Evolutionary conservation across 1,284 basidiomycete genomes (phyloP).

Genomic region (Rhodotorula sp.): DNA sequence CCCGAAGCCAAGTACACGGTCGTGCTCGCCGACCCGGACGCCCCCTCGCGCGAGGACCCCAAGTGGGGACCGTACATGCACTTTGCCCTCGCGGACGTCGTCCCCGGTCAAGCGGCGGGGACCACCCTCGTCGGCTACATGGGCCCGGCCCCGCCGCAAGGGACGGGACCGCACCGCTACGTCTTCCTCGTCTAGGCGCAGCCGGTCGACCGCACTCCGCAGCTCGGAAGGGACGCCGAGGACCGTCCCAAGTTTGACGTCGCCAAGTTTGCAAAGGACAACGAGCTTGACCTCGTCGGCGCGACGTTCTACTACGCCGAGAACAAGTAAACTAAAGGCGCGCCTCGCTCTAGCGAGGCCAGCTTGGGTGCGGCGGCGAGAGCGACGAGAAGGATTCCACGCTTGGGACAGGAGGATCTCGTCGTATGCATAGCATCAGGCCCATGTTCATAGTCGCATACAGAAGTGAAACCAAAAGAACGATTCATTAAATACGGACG

Average conservation of each 20-base stretch:
- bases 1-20: conserved; percentile 8
- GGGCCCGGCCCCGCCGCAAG: conserved; percentile 10
- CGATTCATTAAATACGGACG: no score
- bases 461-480: no score
- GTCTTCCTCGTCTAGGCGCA: conserved; percentile 4
- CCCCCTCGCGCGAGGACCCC: background rate
- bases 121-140: conserved; percentile 4
- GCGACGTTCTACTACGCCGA: conserved; percentile 8
- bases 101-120: conserved; percentile 2
- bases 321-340: conserved; percentile 2
- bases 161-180: conserved; percentile 16
- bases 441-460: no score
- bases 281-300: conserved; percentile 11
- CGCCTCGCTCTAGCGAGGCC: background rate
- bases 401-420: no score
- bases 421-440: no score
- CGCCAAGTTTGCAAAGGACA: conserved; percentile 1
- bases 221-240: conserved; percentile 1
- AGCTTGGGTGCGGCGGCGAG: background rate
- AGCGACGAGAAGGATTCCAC: no score
- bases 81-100: conserved; percentile 9
- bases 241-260: conserved; percentile 1
- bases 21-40: conserved; percentile 16
- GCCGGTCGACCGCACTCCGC: conserved; percentile 9
- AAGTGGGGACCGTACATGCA: conserved; percentile 10